These are phyloP conservation scores for Mycosphaerella sp. DNA, from an alignment of 2,329 filamentous ascomycete genomes.

Conservation along the genomic window DNA sequence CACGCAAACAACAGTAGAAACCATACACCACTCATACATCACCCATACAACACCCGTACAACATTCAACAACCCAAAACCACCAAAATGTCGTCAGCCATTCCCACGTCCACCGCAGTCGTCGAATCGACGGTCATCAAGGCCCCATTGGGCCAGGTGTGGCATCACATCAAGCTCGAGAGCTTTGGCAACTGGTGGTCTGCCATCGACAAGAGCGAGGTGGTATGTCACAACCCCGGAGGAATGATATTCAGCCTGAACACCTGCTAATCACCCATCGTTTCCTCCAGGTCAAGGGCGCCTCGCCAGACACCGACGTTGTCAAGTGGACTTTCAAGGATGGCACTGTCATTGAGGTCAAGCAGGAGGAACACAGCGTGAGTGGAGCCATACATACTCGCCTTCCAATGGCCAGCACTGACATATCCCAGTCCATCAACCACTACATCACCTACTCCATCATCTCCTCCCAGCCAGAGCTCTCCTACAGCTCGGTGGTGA, in stretches of 20 bases:
- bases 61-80: not conserved
- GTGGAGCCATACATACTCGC: conserved; percentile 22
- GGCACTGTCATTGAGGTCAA: conserved; percentile 63
- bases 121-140: conserved; percentile 61
- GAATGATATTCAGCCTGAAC: not conserved
- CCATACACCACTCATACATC: not conserved
- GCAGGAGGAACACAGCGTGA: conserved; percentile 67
- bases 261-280: not conserved
- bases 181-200: conserved; percentile 62
- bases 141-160: conserved; percentile 61
- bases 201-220: conserved; percentile 54
- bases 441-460: conserved; percentile 68
- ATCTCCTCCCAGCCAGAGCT: conserved; percentile 61
- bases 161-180: conserved; percentile 67
- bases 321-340: conserved; percentile 63
- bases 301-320: conserved; percentile 43
- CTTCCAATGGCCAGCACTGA: not conserved
- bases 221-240: not conserved
- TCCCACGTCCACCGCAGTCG: conserved; percentile 60
- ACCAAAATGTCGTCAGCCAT: conserved; percentile 37
- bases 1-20: no score
- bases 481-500: conserved; percentile 59
- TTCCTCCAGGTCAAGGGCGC: conserved; percentile 48
- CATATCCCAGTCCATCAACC: conserved; percentile 54
- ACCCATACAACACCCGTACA: not conserved